Evolutionary conservation across 2,329 filamentous ascomycete genomes (phyloP), one percentile per base, ranked within the genome.

Genomic region (Fusarium agapanthi): DNA sequence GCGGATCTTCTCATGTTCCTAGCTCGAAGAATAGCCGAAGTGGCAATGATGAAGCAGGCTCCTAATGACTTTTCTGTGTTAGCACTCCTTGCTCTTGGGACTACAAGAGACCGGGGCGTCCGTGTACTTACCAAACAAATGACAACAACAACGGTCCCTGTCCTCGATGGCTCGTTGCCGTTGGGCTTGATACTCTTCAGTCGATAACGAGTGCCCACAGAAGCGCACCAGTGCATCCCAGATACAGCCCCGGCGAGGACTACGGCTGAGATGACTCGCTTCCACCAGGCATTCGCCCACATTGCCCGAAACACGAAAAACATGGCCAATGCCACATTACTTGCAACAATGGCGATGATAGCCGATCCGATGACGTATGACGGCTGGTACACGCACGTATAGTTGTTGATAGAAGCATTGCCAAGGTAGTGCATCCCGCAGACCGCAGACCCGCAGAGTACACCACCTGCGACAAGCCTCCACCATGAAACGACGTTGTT

Each of bases 371-470:
- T 83, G 22, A 97, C 87, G 77, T 90, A 89, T 28, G 82, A 83
- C 20, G 83, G 78, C 7, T 82, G 80, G 74, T 95, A 95, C 16
- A 85, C 82, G 75, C 93, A 91, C 8, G 79, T 81, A 78, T 96
- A 97, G 79, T 97, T 95, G 34, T 87, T 86, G 69, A 95, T 94
- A 38, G 93, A 94, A 37, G 92, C 88, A 78, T 97, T 95, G n/a
- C 93, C 93, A 24, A 95, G 85, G 77, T 96, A 97, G 80, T 97
- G 93, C 94, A 97, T 96, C 37, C 92, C 92, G 67, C 92, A 94
- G 55, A 96, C 91, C 28, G 93, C 91, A 10, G 90, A 85, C 20
- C 94, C 94, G 4, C 92, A 92, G 47, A 95, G 85, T 3, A 89
- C 78, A 12, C 94, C 93, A 14, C 92, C 91, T 10, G 89, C 77